Percentiles rank a stretch among this genome's conserved stretches.
These are phyloP conservation scores for Crithidia bombi DNA, from an alignment of 208 protist genomes.

Conservation along the genomic window DNA sequence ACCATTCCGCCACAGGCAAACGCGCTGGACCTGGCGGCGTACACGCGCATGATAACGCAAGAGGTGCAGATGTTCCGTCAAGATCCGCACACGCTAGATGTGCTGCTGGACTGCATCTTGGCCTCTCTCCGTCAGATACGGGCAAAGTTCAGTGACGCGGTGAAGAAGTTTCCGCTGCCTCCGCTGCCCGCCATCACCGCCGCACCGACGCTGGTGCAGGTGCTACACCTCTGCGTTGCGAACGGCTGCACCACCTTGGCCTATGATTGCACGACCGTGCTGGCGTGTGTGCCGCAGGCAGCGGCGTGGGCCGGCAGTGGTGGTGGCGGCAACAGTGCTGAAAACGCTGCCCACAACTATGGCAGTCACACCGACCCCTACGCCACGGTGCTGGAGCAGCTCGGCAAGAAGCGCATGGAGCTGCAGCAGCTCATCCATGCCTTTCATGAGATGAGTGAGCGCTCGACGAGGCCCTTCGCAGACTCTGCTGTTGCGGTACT, in stretches of 20 bases:
- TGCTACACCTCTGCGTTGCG: slow-evolving; percentile 76
- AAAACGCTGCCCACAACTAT: not conserved
- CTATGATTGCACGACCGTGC: slow-evolving; percentile 53
- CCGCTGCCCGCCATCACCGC: slow-evolving; percentile 71
- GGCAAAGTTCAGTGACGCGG: slow-evolving; percentile 36
- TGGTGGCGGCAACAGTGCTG: not conserved
- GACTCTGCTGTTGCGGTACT: slow-evolving; percentile 44
- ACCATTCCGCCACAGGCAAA: slow-evolving; percentile 35
- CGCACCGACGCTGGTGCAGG: slow-evolving; percentile 53
- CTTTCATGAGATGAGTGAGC: slow-evolving; percentile 42
- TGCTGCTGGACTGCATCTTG: slow-evolving; percentile 56
- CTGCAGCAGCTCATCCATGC: slow-evolving; percentile 38
- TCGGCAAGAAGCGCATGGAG: slow-evolving; percentile 37
- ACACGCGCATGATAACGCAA: slow-evolving; percentile 55
- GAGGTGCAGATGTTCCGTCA: slow-evolving; percentile 68
- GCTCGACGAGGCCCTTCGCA: slow-evolving; percentile 50
- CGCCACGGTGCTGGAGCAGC: slow-evolving; percentile 22
- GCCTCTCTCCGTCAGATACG: slow-evolving; percentile 45
- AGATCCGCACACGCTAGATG: slow-evolving; percentile 57
- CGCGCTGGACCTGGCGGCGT: slow-evolving; percentile 50
- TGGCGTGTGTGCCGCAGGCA: slow-evolving; percentile 53
- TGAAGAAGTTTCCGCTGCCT: slow-evolving; percentile 51
- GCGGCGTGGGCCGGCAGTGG: not conserved
- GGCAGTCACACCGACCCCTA: slow-evolving; percentile 20
- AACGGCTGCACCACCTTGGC: slow-evolving; percentile 69